Evolutionary conservation across 2,329 filamentous ascomycete species (phyloP), one percentile per base, ranked within the genome.

Genomic region (Colletotrichum musicola): DNA sequence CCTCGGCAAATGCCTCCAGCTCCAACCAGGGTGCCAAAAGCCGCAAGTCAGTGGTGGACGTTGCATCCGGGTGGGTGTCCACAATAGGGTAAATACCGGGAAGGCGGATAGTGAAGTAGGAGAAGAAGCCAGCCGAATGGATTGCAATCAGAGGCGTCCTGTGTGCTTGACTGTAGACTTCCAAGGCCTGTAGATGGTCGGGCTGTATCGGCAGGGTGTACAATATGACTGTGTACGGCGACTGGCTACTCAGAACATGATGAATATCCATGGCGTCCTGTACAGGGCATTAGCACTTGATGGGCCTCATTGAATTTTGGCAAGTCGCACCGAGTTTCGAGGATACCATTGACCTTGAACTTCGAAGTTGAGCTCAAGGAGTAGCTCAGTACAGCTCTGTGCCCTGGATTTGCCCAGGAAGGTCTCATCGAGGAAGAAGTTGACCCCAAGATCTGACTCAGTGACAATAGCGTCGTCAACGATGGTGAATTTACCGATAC

Each of bases 61-160:
- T 93, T 47, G 93, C 90, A 71, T 97, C 94, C 1, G 96, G 96
- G 76, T 99, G 96, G 51, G 96, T 98, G 77, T 99, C 95, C 71
- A 99, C 93, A 65, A 99, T 92, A 5, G 95, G 94, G 74, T 97
- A 97, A 30, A 90, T 89, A n/a, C 89, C 84, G 10, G 93, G 92
- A 30, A 97, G 83, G 73, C 88, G 85, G 30, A 97, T 85, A n/a
- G 90, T 92, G 78, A 98, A 97, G 73, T 93, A 93, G 2, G 93
- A 93, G 80, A 96, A 97, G 82, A 97, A 98, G 30, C 96, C 96
- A 47, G 92, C 87, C n/a, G 92, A 97, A 77, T 97, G 94, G 51
- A 96, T 87, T 72, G 94, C 90, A 66, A 98, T 87, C 14, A 95
- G 82, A 0, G 96, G 94, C 18, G 92, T 92, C 57, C 88, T 85